Conservation (phyloP, 2,329 filamentous ascomycete genomes). For the Dactylellina parvicollis region DNA sequence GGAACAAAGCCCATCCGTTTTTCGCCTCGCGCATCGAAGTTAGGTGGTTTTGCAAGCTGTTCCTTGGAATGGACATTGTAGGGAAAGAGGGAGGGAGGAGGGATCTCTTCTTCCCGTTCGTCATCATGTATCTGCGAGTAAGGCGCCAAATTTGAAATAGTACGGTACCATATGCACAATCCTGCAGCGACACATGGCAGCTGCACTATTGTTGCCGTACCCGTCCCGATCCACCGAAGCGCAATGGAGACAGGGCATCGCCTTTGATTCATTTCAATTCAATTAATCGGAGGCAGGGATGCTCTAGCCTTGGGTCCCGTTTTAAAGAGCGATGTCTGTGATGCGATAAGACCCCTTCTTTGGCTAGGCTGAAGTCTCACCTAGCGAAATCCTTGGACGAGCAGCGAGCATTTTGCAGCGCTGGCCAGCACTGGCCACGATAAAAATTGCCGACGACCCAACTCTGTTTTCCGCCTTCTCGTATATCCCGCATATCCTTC, state of each 20-base stretch:
- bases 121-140: constrained; percentile 30
- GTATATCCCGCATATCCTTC: constrained; percentile 53
- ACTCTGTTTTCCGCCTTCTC: constrained; percentile 39
- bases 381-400: constrained; percentile 41
- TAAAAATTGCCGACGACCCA: constrained; percentile 53
- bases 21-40: constrained; percentile 27
- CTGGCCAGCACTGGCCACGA: constrained; percentile 22
- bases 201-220: constrained; percentile 45
- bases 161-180: constrained; percentile 43
- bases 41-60: constrained; percentile 19
- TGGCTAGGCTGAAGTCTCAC: constrained; percentile 48
- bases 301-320: constrained; percentile 32
- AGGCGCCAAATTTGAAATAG: constrained; percentile 38
- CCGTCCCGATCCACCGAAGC: constrained; percentile 49
- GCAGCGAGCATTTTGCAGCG: constrained; percentile 16
- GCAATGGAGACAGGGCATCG: constrained; percentile 35
- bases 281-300: constrained; percentile 39
- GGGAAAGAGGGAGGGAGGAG: constrained; percentile 15
- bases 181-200: constrained; percentile 54
- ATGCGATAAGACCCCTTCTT: constrained; percentile 50
- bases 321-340: constrained; percentile 28
- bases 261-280: constrained; percentile 35
- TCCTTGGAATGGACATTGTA: constrained; percentile 23
- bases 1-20: constrained; percentile 4
- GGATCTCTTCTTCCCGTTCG: constrained; percentile 1